Conservation (phyloP, 1,284 basidiomycete species). For the Fomitopsis pinicola region DNA sequence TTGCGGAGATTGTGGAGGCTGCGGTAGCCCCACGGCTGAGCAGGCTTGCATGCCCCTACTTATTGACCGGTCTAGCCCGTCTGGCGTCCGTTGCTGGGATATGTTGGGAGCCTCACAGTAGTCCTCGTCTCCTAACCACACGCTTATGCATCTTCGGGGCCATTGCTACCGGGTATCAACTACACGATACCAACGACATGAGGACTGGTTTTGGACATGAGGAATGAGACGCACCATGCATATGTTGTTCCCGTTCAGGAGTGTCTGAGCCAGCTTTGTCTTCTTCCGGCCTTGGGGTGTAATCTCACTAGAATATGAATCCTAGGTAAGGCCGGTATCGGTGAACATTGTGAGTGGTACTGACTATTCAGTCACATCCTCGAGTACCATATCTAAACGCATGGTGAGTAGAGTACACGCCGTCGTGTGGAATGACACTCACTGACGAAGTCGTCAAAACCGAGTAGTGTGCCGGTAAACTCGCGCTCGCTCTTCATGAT, state of each 20-base stretch:
- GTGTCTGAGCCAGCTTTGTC: conserved; percentile 84
- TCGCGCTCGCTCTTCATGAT: conserved; percentile 96
- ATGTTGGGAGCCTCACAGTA: no score
- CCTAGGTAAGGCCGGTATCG: not conserved
- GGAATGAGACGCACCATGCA: conserved; percentile 72
- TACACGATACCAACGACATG: conserved; percentile 21
- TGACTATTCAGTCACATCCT: conserved; percentile 96
- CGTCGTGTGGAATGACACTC: conserved; percentile 40
- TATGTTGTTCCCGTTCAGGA: conserved; percentile 97
- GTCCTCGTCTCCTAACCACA: no score
- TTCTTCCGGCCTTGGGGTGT: conserved; percentile 81
- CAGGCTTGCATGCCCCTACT: no score
- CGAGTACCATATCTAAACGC: conserved; percentile 89
- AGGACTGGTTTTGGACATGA: not conserved
- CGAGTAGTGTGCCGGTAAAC: conserved; percentile 93
- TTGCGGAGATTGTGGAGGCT: no score
- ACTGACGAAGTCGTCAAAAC: conserved; percentile 99
- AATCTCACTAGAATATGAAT: conserved; percentile 57
- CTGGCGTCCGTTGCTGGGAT: no score
- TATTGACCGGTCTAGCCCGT: no score
- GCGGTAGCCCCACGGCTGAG: no score
- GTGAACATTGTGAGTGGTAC: conserved; percentile 4
- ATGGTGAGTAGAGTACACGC: not conserved
- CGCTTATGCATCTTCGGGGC: conserved; percentile 47
- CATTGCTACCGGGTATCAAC: conserved; percentile 77